phyloP scores from a whole-genome alignment of 108 stramenopile genomes.

The Discostella pseudostelligera region DNA sequence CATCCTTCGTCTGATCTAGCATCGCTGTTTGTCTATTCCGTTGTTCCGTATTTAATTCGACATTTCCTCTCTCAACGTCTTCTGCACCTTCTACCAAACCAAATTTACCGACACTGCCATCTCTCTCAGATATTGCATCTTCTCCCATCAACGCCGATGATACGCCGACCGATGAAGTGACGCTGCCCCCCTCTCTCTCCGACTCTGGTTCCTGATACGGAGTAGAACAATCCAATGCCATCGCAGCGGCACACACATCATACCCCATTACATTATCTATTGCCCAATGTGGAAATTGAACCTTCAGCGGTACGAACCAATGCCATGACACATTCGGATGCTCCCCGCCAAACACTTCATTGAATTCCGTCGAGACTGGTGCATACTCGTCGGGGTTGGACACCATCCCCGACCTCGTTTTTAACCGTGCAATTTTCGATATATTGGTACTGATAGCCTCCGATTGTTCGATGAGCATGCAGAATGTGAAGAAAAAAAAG shows the following conservation, averaged over 20 bases:
- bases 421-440: slow-evolving; percentile 92
- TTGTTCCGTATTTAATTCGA: not conserved
- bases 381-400: slow-evolving; percentile 57
- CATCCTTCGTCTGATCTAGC: not conserved
- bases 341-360: slow-evolving; percentile 93
- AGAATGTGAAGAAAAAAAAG: slow-evolving; percentile 93
- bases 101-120: not conserved
- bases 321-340: slow-evolving; percentile 66
- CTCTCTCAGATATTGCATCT: not conserved
- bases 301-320: slow-evolving; percentile 69
- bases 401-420: slow-evolving; percentile 69
- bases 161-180: no score
- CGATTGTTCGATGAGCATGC: slow-evolving; percentile 94
- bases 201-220: slow-evolving; percentile 54
- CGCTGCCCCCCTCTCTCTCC: not conserved
- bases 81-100: not conserved
- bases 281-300: slow-evolving; percentile 73
- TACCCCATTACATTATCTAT: slow-evolving; percentile 76
- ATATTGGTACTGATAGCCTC: slow-evolving; percentile 85
- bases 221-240: slow-evolving; percentile 56
- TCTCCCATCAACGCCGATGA: no score
- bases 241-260: slow-evolving; percentile 15
- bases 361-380: slow-evolving; percentile 77
- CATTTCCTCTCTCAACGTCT: not conserved
- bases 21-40: not conserved